Evolutionary conservation across 2,329 filamentous ascomycete species (phyloP).

Genomic region (Penicillium sp.): DNA sequence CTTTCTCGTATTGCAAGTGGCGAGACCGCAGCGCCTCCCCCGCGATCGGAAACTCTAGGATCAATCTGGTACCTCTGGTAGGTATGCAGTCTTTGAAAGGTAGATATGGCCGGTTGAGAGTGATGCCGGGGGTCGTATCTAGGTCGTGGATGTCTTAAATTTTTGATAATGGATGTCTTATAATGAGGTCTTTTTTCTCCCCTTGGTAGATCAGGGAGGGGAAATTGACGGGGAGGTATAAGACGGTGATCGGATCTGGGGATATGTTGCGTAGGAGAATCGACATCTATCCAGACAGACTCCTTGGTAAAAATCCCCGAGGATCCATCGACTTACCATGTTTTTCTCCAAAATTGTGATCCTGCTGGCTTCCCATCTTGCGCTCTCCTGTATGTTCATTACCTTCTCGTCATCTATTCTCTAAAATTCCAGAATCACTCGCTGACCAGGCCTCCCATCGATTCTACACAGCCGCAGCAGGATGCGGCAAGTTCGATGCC

Average conservation of each 20-base stretch:
- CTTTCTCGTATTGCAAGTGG: conserved; percentile 18
- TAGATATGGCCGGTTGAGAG: not conserved
- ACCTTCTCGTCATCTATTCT: not conserved
- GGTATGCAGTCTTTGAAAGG: not conserved
- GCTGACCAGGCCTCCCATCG: not conserved
- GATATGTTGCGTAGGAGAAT: not conserved
- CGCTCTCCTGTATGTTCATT: conserved; percentile 14
- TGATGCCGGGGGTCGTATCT: not conserved
- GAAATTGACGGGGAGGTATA: not conserved
- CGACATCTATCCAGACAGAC: not conserved
- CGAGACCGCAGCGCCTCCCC: not conserved
- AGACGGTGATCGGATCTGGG: not conserved
- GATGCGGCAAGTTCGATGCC: conserved; percentile 24
- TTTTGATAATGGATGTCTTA: not conserved
- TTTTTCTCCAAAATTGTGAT: not conserved
- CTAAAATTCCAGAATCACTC: not conserved
- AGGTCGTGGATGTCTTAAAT: not conserved
- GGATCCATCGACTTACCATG: not conserved
- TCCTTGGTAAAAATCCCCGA: not conserved
- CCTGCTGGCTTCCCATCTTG: conserved; percentile 7
- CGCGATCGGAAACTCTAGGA: not conserved
- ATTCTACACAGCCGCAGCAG: conserved; percentile 1
- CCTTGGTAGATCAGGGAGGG: not conserved
- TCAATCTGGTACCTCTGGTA: no score
- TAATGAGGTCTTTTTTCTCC: not conserved